Evolutionary conservation across 2,329 filamentous ascomycete genomes (phyloP).

Genomic region (Ceratocystis destructans): DNA sequence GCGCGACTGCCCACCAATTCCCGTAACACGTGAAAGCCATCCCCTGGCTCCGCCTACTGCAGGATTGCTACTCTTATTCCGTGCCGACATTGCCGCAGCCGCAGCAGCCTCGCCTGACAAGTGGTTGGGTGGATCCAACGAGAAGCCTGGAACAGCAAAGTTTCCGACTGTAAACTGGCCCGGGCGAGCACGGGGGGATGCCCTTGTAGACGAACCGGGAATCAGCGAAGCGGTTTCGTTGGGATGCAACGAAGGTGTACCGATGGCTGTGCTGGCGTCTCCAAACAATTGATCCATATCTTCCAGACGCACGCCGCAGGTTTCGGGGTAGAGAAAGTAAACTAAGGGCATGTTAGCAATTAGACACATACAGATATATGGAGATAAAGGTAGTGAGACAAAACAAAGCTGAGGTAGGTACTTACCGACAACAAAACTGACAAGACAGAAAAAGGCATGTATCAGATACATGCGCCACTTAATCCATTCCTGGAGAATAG

Average conservation of each 20-base stretch:
- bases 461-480: conserved; percentile 88
- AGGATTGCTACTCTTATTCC: neutral
- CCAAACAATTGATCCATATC: conserved; percentile 95
- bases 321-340: conserved; percentile 95
- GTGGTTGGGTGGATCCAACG: conserved; percentile 57
- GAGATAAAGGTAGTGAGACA: neutral
- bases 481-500: conserved; percentile 81
- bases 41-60: conserved; percentile 26
- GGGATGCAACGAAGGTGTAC: conserved; percentile 56
- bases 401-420: conserved; percentile 21
- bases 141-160: conserved; percentile 50
- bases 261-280: conserved; percentile 70
- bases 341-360: conserved; percentile 39
- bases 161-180: conserved; percentile 42
- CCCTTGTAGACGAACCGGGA: conserved; percentile 49
- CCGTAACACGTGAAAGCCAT: conserved; percentile 35
- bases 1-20: conserved; percentile 27
- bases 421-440: conserved; percentile 92
- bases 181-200: conserved; percentile 43
- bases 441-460: conserved; percentile 92
- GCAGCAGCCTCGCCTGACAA: conserved; percentile 25
- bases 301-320: conserved; percentile 83
- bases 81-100: neutral
- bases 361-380: neutral
- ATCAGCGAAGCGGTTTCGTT: conserved; percentile 69